Conservation (phyloP, 2,329 filamentous ascomycete genomes). For the Fusarium brachygibbosum region DNA sequence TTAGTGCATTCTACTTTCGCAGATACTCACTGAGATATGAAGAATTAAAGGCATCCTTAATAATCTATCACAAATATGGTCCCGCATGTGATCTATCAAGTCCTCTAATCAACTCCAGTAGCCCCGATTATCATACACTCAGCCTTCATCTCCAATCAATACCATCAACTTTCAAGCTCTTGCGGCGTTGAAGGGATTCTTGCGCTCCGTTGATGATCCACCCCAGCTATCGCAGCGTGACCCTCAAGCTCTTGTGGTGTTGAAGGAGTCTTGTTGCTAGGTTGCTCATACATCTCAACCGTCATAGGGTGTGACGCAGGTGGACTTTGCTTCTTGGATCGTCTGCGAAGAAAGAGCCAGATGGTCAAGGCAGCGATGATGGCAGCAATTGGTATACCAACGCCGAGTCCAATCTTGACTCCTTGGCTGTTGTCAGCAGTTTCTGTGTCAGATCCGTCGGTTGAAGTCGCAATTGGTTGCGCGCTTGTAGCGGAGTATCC, state of each 20-base stretch:
- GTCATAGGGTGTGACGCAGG: neutral
- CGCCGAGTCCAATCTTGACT: slow-evolving; percentile 30
- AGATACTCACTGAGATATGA: neutral
- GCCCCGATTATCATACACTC: neutral
- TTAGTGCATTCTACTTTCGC: neutral
- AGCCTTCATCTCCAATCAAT: rapidly evolving
- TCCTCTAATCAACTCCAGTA: neutral
- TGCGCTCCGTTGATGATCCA: neutral
- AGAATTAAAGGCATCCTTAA: neutral
- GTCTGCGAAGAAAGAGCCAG: slow-evolving; percentile 9
- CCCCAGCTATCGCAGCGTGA: neutral
- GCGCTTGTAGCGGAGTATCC: neutral
- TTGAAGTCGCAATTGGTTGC: neutral
- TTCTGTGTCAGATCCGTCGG: neutral
- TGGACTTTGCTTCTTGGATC: neutral
- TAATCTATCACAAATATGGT: neutral
- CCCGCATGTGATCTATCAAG: rapidly evolving
- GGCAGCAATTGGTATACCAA: slow-evolving; percentile 20
- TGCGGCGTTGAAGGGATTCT: neutral
- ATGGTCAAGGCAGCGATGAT: neutral
- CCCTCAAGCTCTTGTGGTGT: neutral
- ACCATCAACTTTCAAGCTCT: slow-evolving; percentile 7
- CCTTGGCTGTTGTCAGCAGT: neutral
- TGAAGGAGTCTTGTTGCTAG: neutral
- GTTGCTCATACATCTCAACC: neutral